Evolutionary conservation across 805 yeast genomes (phyloP), one percentile per base, ranked within the genome.

Genomic region (Sugiyamaella valdiviana): DNA sequence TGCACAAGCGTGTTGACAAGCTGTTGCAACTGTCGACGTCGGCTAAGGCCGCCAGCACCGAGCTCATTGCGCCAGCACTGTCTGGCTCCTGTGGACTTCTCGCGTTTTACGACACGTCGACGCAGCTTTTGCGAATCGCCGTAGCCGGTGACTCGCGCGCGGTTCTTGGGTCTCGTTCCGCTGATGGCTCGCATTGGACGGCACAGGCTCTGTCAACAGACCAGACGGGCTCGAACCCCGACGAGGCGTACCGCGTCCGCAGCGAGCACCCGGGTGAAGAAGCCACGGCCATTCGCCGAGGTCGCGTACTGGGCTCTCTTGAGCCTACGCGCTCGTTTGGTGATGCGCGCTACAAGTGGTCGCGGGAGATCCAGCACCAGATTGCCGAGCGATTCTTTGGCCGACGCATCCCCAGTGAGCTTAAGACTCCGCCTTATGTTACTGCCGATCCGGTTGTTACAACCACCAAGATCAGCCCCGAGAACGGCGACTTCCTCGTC

Each of bases 271-370:
- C 99, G 1, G 82, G 82, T 51, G 97, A 91, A 66, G 84, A 87
- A 29, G 49, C 62, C 35, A 80, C 82, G 44, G 95, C 83, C 39
- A 77, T 91, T 32, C 75, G 85, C 55, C 79, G 86, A 53, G 99
- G 98, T 3, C 79, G 99, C 60, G 85, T 93, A 9, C 74, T 93
- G 56, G 99, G 99, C 0, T 80, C 93, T 9, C 75, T 93, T 53
- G 98, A 93, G 66, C 99, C 99, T 12, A 80, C 96, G 0, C 75
- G 99, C 60, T 95, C 98, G 1, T 93, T 93, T 72, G 99, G 99
- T 42, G 99, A 93, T 66, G 95, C 96, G 51, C 77, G 96, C 52
- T 93, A 88, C 63, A 93, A 93, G 63, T 76, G 95, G 73, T 79
- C 89, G 26, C 72, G 73, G 35, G 79, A 82, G 19, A 76, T 87